Base-by-base conservation (phyloP, 768 basidiomycete species). In the Termitomyces sp. region DNA sequence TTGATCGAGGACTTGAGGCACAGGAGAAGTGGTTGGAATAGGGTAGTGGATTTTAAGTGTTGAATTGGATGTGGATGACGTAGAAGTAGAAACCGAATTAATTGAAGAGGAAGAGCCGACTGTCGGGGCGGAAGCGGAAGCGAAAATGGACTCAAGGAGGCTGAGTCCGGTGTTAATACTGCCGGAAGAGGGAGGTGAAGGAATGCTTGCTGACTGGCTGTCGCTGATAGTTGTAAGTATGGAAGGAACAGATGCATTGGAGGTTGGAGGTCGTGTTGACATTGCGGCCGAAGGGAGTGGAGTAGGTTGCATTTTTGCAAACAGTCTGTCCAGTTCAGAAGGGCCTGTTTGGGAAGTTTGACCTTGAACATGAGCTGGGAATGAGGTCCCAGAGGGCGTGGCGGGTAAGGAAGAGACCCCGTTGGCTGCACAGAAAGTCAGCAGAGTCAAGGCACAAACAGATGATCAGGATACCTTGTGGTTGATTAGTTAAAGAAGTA, bases 131-230 rank as follows among this genome's bases (percentile, higher is more conserved):
- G 61, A 72, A 6, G 84, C 89, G 6, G 89, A 91, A 3, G 89
- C 89, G 67, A 92, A 91, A 44, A 92, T 88, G 13, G 82, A 79
- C 62, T 88, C 77, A 16, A 92, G 73, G 34, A 92, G 75, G 18
- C 81, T 74, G 50, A 81, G 75, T 6, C 89, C 87, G n/a, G 81
- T 80, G 41, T 71, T 66, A 24, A 73, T 45, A 68, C 44, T 69
- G 58, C 58, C 52, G 53, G 56, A 56, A 62, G 68, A 55, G 59
- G 66, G 27, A 64, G 61, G 42, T 54, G 61, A 42, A 42, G 61
- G 41, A 7, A 67, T 33, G 20, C 51, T 36, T 18, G 50, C 47
- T 30, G 58, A 56, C 22, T 63, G 39, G 37, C 47, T 44, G 34
- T 60, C 70, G 20, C 68, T 65, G 37, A 75, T 58, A 30, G 73